These are phyloP conservation scores for Ampelomyces quisqualis DNA, from an alignment of 2,329 filamentous ascomycete genomes.

Conservation along the genomic window DNA sequence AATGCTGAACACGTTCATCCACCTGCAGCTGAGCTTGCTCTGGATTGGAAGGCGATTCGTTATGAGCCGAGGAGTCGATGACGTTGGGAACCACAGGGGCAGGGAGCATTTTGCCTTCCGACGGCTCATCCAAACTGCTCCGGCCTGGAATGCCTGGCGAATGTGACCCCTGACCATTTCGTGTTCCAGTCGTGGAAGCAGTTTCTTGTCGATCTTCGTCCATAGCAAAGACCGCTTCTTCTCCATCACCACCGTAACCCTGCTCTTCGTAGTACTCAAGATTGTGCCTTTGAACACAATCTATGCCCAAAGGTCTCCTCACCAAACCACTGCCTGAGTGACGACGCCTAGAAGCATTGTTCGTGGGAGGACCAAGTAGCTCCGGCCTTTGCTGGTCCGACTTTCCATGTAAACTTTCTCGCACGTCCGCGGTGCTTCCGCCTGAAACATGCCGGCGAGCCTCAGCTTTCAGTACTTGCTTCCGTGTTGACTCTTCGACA, in stretches of 20 bases:
- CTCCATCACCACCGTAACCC: conserved; percentile 77
- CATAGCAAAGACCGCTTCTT: conserved; percentile 70
- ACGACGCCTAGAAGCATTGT: conserved; percentile 57
- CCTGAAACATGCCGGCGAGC: conserved; percentile 38
- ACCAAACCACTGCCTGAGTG: conserved; percentile 86
- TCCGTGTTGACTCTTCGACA: conserved; percentile 43
- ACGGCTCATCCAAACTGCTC: conserved; percentile 2
- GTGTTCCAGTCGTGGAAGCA: conserved; percentile 8
- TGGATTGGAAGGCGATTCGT: conserved; percentile 43
- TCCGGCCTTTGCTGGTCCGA: conserved; percentile 7
- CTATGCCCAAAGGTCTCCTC: conserved; percentile 68
- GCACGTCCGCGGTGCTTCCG: conserved; percentile 13
- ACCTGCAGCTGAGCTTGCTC: conserved; percentile 50
- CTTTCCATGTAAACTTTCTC: conserved; percentile 13
- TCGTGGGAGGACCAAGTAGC: conserved; percentile 34
- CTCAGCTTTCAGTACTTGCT: conserved; percentile 47
- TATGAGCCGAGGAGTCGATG: conserved; percentile 4
- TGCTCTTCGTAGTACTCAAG: conserved; percentile 92
- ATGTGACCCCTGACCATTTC: conserved; percentile 4
- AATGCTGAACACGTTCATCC: conserved; percentile 78
- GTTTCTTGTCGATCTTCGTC: conserved; percentile 51
- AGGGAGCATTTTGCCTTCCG: conserved; percentile 36
- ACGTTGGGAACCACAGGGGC: conserved; percentile 29
- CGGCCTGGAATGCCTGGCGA: not conserved
- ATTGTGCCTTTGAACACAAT: conserved; percentile 64